A percentile compares a stretch with the other conserved stretches of the same genome.
Conservation (phyloP, 805 yeast genomes). For the Zygosaccharomyces bailii region DNA sequence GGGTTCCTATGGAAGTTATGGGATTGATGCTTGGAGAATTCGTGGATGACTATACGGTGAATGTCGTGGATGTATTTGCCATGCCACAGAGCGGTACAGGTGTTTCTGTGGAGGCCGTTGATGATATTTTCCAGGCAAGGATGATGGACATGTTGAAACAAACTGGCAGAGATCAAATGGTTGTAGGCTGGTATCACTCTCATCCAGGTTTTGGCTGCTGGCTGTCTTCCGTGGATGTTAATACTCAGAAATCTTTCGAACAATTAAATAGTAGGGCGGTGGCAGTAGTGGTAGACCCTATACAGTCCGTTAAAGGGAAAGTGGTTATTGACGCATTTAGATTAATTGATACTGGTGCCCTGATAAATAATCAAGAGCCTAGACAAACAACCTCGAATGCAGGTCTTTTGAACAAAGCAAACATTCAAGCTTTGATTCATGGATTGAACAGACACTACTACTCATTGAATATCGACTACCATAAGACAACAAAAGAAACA, state of each 20-base stretch:
- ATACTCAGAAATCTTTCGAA: conserved; percentile 96
- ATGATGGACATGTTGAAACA: conserved; percentile 99
- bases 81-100: conserved; percentile 99
- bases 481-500: conserved; percentile 87
- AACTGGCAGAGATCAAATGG: conserved; percentile 99
- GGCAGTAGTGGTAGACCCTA: conserved; percentile 98
- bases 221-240: conserved; percentile 95
- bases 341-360: conserved; percentile 77
- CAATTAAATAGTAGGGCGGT: conserved; percentile 94
- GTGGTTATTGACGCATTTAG: conserved; percentile 98
- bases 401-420: conserved; percentile 92
- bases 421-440: conserved; percentile 94
- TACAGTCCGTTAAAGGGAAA: conserved; percentile 97
- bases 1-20: conserved; percentile 88
- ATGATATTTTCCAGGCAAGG: conserved; percentile 95
- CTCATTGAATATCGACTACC: conserved; percentile 91
- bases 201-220: conserved; percentile 99
- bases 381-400: conserved; percentile 95
- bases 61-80: conserved; percentile 97
- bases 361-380: conserved; percentile 97
- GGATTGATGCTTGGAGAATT: conserved; percentile 98
- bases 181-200: conserved; percentile 99
- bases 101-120: conserved; percentile 98
- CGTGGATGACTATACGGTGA: conserved; percentile 94
- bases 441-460: conserved; percentile 96